phyloP scores from a whole-genome alignment of 805 yeast genomes.

The Candida verbasci region DNA sequence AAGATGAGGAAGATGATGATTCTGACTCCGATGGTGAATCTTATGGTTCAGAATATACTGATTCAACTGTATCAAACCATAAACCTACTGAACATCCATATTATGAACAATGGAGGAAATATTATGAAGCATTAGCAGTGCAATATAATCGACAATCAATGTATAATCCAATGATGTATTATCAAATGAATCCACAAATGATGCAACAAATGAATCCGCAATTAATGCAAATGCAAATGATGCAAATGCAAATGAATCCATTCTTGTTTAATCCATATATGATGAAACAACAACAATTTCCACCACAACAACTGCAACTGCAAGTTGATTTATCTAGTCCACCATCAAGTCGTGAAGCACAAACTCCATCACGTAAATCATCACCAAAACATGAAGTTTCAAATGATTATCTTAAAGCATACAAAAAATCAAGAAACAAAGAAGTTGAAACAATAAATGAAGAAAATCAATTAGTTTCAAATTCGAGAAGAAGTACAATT shows the following conservation, averaged over 20 bases:
- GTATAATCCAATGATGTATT: constrained; percentile 9
- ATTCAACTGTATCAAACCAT: constrained; percentile 5
- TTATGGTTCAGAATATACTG: constrained; percentile 10
- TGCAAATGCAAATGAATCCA: constrained; percentile 12
- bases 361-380: not conserved
- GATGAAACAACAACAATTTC: constrained; percentile 3
- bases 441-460: constrained; percentile 1
- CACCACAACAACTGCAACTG: constrained; percentile 9
- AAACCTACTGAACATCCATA: constrained; percentile 23
- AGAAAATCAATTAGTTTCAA: constrained; percentile 15
- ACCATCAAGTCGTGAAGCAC: not conserved
- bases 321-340: not conserved
- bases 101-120: constrained; percentile 35
- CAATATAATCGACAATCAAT: constrained; percentile 11
- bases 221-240: constrained; percentile 9
- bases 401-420: constrained; percentile 6
- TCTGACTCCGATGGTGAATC: constrained; percentile 10
- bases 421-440: constrained; percentile 6
- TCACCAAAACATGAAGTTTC: not conserved
- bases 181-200: constrained; percentile 9
- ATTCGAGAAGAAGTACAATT: constrained; percentile 26
- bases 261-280: constrained; percentile 7
- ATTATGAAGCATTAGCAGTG: constrained; percentile 25
- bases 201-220: constrained; percentile 9
- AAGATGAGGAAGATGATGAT: constrained; percentile 7